Evolutionary conservation across 2,329 filamentous ascomycete genomes (phyloP).

Genomic region (Fusarium lateritium): DNA sequence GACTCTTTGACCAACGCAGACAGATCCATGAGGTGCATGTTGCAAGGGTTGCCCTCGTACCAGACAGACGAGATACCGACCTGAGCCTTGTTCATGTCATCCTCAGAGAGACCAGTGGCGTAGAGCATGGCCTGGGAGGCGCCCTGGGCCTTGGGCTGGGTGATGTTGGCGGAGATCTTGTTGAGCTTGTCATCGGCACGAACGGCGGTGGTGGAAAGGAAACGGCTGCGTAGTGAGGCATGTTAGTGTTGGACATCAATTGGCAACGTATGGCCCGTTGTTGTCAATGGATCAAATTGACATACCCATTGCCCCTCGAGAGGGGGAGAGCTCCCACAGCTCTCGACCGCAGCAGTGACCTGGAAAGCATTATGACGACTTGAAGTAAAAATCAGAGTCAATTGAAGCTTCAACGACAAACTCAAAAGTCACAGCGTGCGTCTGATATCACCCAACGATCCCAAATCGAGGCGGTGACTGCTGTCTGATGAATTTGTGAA

Average conservation of each 20-base stretch:
- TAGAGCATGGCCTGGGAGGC: conserved; percentile 99
- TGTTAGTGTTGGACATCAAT: conserved; percentile 13
- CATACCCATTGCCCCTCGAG: conserved; percentile 50
- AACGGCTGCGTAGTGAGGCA: conserved; percentile 57
- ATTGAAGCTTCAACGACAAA: conserved; percentile 38
- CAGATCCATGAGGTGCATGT: conserved; percentile 97
- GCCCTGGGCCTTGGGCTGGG: conserved; percentile 97
- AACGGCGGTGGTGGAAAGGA: conserved; percentile 65
- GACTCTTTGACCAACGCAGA: conserved; percentile 79
- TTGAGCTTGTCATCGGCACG: conserved; percentile 77
- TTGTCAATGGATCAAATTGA: conserved; percentile 2
- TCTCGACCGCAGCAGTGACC: conserved; percentile 50
- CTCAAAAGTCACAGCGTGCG: conserved; percentile 22
- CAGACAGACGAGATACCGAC: conserved; percentile 98
- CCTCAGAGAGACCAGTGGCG: conserved; percentile 88
- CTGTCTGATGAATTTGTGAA: conserved; percentile 30
- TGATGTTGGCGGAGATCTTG: conserved; percentile 86
- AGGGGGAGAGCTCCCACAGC: conserved; percentile 48
- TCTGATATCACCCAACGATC: conserved; percentile 26
- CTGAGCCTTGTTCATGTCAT: conserved; percentile 95
- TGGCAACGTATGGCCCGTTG: not conserved
- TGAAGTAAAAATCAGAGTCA: conserved; percentile 27
- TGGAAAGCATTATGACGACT: conserved; percentile 49
- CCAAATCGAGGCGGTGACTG: conserved; percentile 13
- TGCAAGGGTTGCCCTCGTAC: conserved; percentile 98